phyloP scores from a whole-genome alignment of 2,329 filamentous ascomycete species.

The Apiospora sp. region DNA sequence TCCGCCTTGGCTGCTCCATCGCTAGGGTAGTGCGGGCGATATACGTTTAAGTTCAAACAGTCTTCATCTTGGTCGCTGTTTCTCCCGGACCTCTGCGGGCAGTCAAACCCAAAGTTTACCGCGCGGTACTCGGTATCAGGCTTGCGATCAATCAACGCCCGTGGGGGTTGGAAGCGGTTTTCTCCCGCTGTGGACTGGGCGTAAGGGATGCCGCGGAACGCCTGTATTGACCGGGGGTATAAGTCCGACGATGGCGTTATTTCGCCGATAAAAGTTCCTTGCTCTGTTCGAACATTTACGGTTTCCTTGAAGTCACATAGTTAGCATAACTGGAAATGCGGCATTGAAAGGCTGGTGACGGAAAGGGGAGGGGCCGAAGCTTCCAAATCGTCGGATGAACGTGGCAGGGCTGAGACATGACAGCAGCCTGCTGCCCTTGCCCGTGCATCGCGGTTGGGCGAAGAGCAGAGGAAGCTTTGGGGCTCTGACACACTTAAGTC shows the following conservation, averaged over 20 bases:
- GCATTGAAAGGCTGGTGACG: background rate
- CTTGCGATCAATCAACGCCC: constrained; percentile 39
- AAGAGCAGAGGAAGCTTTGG: background rate
- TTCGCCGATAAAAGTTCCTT: constrained; percentile 52
- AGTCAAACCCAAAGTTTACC: constrained; percentile 47
- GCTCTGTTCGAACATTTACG: constrained; percentile 30
- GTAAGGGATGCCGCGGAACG: constrained; percentile 59
- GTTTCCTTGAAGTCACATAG: background rate
- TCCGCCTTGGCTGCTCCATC: constrained; percentile 32
- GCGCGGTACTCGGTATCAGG: constrained; percentile 43
- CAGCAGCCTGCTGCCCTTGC: background rate
- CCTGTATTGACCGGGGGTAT: constrained; percentile 53
- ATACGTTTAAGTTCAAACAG: constrained; percentile 62
- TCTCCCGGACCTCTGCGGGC: constrained; percentile 38
- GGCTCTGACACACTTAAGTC: constrained; percentile 2
- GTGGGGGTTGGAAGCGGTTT: constrained; percentile 56
- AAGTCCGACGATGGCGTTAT: constrained; percentile 38
- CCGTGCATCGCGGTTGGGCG: background rate
- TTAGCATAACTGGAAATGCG: background rate
- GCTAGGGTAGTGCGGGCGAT: constrained; percentile 47
- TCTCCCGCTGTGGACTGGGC: constrained; percentile 49
- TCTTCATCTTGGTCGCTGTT: constrained; percentile 53
- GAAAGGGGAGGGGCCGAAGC: background rate
- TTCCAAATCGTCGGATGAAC: background rate
- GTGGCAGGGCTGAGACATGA: constrained; percentile 10